These are phyloP conservation scores for Keithomyces neogunnii DNA, from an alignment of 2,329 filamentous ascomycete species.

Conservation along the genomic window DNA sequence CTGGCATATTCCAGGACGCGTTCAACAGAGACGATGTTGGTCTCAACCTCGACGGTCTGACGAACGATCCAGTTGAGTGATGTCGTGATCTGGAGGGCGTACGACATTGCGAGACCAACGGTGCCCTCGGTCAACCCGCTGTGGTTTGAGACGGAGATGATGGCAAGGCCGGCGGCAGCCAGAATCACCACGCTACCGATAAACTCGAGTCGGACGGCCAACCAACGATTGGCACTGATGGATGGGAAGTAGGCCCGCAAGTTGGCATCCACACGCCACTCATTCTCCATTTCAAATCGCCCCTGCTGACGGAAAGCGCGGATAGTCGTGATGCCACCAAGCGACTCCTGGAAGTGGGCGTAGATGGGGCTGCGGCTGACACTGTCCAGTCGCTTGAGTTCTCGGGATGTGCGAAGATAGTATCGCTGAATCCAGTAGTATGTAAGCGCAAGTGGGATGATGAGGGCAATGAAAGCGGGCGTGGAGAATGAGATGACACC, in stretches of 20 bases:
- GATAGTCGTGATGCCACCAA: slow-evolving; percentile 90
- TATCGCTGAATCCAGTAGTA: slow-evolving; percentile 96
- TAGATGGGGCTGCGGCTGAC: slow-evolving; percentile 94
- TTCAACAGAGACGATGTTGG: slow-evolving; percentile 99
- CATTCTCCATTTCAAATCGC: slow-evolving; percentile 85
- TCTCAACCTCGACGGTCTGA: slow-evolving; percentile 98
- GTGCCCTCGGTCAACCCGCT: slow-evolving; percentile 58
- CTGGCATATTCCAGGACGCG: slow-evolving; percentile 91
- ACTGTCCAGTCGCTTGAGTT: slow-evolving; percentile 92
- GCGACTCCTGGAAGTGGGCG: slow-evolving; percentile 95
- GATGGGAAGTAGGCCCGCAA: slow-evolving; percentile 91
- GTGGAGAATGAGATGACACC: slow-evolving; percentile 75
- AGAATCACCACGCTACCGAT: slow-evolving; percentile 93
- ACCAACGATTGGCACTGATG: slow-evolving; percentile 88
- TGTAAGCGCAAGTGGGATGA: slow-evolving; percentile 69
- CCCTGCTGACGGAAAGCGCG: slow-evolving; percentile 85
- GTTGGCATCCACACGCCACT: slow-evolving; percentile 95
- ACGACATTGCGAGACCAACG: slow-evolving; percentile 93
- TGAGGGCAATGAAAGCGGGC: slow-evolving; percentile 71
- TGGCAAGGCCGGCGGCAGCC: slow-evolving; percentile 70
- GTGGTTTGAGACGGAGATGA: slow-evolving; percentile 67
- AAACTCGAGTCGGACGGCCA: slow-evolving; percentile 90
- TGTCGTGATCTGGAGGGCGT: slow-evolving; percentile 92
- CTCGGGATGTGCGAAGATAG: slow-evolving; percentile 90
- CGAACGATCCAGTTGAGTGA: slow-evolving; percentile 98